These are phyloP conservation scores for Yarrowia sp. DNA, from an alignment of 805 yeast species.

Conservation along the genomic window DNA sequence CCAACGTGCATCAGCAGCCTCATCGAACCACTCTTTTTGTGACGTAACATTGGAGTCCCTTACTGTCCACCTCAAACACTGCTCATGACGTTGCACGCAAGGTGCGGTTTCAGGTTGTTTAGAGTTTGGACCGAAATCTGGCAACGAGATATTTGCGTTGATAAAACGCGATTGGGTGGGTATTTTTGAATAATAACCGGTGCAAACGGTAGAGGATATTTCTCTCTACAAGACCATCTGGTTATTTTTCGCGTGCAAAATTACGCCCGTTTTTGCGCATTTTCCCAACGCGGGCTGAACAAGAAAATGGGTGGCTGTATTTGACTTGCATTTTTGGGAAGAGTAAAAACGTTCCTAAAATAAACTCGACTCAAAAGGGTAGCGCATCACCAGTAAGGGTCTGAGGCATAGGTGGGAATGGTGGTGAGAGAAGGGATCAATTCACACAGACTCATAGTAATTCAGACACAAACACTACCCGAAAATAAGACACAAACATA, in stretches of 20 bases:
- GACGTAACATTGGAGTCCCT: too few species aligned
- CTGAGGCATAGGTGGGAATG: not conserved
- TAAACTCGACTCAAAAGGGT: constrained; percentile 3
- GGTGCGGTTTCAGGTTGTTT: not conserved
- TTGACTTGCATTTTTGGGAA: constrained; percentile 3
- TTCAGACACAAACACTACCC: too few species aligned
- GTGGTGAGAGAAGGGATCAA: not conserved
- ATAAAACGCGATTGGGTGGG: too few species aligned
- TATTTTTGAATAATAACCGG: not conserved
- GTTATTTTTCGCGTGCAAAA: not conserved
- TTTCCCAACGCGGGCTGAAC: not conserved
- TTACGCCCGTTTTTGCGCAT: constrained; percentile 1
- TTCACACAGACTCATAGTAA: too few species aligned
- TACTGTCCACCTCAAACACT: constrained; percentile 15
- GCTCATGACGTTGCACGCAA: not conserved
- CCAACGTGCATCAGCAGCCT: too few species aligned
- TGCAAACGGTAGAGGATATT: not conserved
- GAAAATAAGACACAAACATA: too few species aligned
- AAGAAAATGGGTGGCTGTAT: not conserved
- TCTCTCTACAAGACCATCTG: not conserved
- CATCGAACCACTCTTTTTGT: too few species aligned
- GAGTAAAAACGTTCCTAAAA: not conserved
- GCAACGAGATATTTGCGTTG: too few species aligned
- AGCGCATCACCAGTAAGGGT: not conserved
- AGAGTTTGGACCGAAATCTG: too few species aligned